These are phyloP conservation scores for Debaryomyces castellii DNA, from an alignment of 805 yeast genomes.

Conservation along the genomic window DNA sequence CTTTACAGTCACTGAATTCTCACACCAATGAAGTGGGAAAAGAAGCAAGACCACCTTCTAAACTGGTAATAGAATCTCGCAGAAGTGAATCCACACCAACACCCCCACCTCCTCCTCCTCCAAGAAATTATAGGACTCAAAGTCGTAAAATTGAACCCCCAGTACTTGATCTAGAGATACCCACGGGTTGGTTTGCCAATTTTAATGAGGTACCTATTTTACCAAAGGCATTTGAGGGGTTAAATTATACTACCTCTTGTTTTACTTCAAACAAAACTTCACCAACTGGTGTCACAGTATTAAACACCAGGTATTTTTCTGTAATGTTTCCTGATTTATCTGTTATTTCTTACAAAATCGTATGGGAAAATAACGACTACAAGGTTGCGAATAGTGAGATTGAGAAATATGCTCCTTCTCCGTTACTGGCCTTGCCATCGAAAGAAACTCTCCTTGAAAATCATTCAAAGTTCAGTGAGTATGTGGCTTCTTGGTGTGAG, in stretches of 20 bases:
- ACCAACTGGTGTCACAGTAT: slow-evolving; percentile 11
- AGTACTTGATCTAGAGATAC: slow-evolving; percentile 40
- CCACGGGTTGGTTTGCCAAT: slow-evolving; percentile 47
- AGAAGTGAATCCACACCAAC: slow-evolving; percentile 9
- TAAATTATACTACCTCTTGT: slow-evolving; percentile 27
- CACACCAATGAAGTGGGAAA: neutral
- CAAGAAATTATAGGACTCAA: slow-evolving; percentile 20
- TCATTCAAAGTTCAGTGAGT: slow-evolving; percentile 45
- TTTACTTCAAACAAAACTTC: slow-evolving; percentile 13
- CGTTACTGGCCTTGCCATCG: slow-evolving; percentile 31
- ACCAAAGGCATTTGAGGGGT: slow-evolving; percentile 40
- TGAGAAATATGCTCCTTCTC: slow-evolving; percentile 43
- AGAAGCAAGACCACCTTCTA: neutral
- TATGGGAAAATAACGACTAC: slow-evolving; percentile 36
- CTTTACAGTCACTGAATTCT: neutral
- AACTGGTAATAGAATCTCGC: neutral
- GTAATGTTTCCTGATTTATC: slow-evolving; percentile 46
- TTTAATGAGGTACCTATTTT: slow-evolving; percentile 20
- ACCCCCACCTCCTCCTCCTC: slow-evolving; percentile 30
- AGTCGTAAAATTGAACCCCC: slow-evolving; percentile 27
- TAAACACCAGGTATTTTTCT: slow-evolving; percentile 25
- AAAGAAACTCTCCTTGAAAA: slow-evolving; percentile 31
- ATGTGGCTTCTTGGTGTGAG: slow-evolving; percentile 56
- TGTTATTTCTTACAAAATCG: slow-evolving; percentile 29
- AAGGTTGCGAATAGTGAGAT: slow-evolving; percentile 23